A percentile compares a stretch with the other conserved stretches of the same genome.
Conservation (phyloP, 2,329 filamentous ascomycete species). For the Thelonectria blattea region DNA sequence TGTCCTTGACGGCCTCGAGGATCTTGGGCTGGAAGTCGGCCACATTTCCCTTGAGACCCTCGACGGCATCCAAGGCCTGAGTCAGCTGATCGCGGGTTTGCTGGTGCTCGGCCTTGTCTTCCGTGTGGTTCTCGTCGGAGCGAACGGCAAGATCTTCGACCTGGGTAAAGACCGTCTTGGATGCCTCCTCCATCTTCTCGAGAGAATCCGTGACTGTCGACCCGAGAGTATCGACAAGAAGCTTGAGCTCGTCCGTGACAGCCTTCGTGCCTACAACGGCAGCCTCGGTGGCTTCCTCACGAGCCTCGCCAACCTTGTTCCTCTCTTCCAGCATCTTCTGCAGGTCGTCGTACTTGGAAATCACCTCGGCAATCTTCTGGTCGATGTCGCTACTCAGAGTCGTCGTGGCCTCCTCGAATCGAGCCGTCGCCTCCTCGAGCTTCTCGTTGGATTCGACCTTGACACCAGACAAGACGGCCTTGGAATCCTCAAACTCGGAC, state of each 20-base stretch:
- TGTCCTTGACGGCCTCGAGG: constrained; percentile 82
- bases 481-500: constrained; percentile 85
- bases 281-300: constrained; percentile 74
- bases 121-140: constrained; percentile 75
- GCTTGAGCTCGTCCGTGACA: constrained; percentile 84
- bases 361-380: constrained; percentile 74
- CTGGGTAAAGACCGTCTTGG: constrained; percentile 82
- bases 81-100: constrained; percentile 82
- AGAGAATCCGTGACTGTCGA: constrained; percentile 80
- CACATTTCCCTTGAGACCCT: constrained; percentile 78
- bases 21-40: constrained; percentile 88
- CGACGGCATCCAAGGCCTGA: constrained; percentile 74
- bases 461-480: constrained; percentile 76
- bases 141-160: constrained; percentile 80
- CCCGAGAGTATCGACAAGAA: constrained; percentile 84
- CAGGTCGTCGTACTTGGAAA: constrained; percentile 88
- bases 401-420: constrained; percentile 66
- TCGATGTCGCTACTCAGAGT: constrained; percentile 62
- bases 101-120: constrained; percentile 79
- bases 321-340: constrained; percentile 77
- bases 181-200: constrained; percentile 86
- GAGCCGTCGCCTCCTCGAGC: constrained; percentile 62
- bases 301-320: constrained; percentile 74
- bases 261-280: constrained; percentile 77
- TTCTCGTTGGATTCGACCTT: constrained; percentile 88